phyloP scores from a whole-genome alignment of 1,284 basidiomycete species.

The Ustilago tritici region DNA sequence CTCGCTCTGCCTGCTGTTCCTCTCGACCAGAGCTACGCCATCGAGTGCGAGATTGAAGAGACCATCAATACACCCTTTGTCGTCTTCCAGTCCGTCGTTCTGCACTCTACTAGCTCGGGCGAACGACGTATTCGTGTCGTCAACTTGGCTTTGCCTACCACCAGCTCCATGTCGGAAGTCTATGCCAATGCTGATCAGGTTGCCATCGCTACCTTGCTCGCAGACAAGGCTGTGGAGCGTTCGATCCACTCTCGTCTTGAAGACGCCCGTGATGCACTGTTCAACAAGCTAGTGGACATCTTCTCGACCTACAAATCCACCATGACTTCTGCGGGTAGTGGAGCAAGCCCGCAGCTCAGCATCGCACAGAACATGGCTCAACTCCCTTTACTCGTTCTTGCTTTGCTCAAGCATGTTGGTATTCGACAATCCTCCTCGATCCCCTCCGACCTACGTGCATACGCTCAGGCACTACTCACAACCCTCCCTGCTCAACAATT shows the following conservation, averaged over 20 bases:
- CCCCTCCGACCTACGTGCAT: slow-evolving; percentile 93
- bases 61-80: slow-evolving; percentile 91
- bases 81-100: slow-evolving; percentile 93
- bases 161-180: slow-evolving; percentile 89
- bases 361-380: slow-evolving; percentile 93
- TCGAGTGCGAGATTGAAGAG: slow-evolving; percentile 97
- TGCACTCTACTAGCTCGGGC: slow-evolving; percentile 96
- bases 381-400: slow-evolving; percentile 88
- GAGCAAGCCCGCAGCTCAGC: slow-evolving; percentile 92
- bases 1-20: slow-evolving; percentile 96
- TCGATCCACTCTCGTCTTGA: slow-evolving; percentile 87
- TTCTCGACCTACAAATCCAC: slow-evolving; percentile 92
- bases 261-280: slow-evolving; percentile 89
- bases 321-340: slow-evolving; percentile 92
- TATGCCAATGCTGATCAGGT: slow-evolving; percentile 95
- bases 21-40: slow-evolving; percentile 94
- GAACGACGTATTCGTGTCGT: slow-evolving; percentile 96
- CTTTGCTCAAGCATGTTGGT: slow-evolving; percentile 93
- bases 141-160: slow-evolving; percentile 91
- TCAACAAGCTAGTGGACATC: slow-evolving; percentile 90
- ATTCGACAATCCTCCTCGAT: slow-evolving; percentile 95
- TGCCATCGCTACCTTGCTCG: slow-evolving; percentile 87
- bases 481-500: slow-evolving; percentile 90
- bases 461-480: slow-evolving; percentile 91
- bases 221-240: slow-evolving; percentile 97